phyloP scores from a whole-genome alignment of 73 alveolate genomes.

The Paramecium octaurelia region DNA sequence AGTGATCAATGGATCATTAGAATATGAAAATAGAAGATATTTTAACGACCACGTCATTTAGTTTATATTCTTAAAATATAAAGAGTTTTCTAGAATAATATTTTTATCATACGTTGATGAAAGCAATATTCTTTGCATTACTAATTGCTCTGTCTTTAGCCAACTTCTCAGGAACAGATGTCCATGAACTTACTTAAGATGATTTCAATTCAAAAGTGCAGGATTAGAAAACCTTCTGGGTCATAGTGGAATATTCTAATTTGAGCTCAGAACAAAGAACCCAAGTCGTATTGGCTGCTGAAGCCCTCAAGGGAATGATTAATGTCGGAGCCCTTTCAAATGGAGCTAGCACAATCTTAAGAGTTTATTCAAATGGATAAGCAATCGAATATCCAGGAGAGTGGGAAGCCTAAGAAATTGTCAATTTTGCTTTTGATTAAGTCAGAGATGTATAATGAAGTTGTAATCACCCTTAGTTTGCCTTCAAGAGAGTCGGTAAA shows the following conservation, averaged over 20 bases:
- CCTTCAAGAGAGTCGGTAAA: conserved; percentile 47
- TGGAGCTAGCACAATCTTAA: background rate
- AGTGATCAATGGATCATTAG: background rate
- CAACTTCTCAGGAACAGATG: conserved; percentile 25
- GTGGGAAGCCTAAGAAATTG: conserved; percentile 50
- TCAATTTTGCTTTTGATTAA: conserved; percentile 21
- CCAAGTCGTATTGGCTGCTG: background rate
- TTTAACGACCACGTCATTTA: background rate
- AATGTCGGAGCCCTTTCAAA: background rate
- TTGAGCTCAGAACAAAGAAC: background rate
- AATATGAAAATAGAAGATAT: background rate
- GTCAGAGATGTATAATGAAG: conserved; percentile 4
- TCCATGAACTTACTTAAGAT: background rate
- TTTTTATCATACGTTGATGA: conserved; percentile 13
- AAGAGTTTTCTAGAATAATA: background rate
- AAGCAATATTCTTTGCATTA: background rate
- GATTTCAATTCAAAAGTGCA: background rate
- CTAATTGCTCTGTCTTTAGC: background rate
- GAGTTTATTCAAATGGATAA: conserved; percentile 1
- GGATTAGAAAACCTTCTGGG: conserved; percentile 3
- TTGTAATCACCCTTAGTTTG: background rate
- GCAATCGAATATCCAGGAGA: conserved; percentile 2
- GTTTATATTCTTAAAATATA: background rate
- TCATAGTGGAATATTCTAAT: background rate
- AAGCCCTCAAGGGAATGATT: conserved; percentile 20